Evolutionary conservation across 2,329 filamentous ascomycete species (phyloP), one percentile per base, ranked within the genome.

Genomic region (Myrmaecium sp.): DNA sequence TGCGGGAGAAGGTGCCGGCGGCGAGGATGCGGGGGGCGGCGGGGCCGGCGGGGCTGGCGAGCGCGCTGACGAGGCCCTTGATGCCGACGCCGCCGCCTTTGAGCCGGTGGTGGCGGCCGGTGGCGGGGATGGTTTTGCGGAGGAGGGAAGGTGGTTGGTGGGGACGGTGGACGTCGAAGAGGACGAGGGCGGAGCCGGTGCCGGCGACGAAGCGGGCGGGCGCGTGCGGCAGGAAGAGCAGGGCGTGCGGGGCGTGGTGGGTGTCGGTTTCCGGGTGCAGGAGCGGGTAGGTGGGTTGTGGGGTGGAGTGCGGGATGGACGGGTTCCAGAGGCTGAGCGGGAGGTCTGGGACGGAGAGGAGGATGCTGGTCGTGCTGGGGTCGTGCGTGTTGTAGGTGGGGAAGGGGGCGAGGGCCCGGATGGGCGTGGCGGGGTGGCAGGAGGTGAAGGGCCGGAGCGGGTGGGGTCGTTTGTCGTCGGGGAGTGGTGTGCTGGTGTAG

Each of bases 241-340:
- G 55, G 15, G 61, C 65, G 36, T 64, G 53, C 0, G 68, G 64
- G 2, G 60, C 52, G 17, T 62, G 61, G 37, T 64, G 64, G 8
- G 53, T 58, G 46, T 75, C 70, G 3, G 64, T 73, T 13, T 54
- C 59, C 4, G 55, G 49, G 31, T 64, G 55, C 26, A 70, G 47
- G 21, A 69, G 49, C 3, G 61, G 63, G 43, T 74, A 75, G 8
- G 53, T 58, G 4, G 60, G 60, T 16, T 66, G 17, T 3, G 37
- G 34, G 1, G 31, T 33, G 17, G 38, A 38, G 17, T 46, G 45
- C 15, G 46, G 21, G 5, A 45, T 28, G 4, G 41, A 39, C 8
- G 23, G 62, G 25, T 70, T 73, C 31, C 57, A 49, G 9, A 74
- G 49, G 6, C 57, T 57, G 28, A 74, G 62, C 4, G 69, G 69